Evolutionary conservation across 768 basidiomycete genomes (phyloP).

Genomic region (Peribolospora kevripleyi): DNA sequence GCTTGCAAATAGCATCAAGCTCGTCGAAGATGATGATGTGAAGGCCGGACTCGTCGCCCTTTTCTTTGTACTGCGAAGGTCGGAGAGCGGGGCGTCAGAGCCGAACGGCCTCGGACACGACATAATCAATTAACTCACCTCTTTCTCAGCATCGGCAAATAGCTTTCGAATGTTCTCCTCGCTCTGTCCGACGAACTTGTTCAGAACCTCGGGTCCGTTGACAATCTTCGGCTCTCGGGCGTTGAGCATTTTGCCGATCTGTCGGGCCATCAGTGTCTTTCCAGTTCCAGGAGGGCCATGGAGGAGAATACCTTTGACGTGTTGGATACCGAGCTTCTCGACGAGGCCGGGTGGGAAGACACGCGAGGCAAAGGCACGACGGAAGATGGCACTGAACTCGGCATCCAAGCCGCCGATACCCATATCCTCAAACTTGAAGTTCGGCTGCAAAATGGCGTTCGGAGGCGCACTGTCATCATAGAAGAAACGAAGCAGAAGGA

Average conservation of each 20-base stretch:
- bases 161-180: conserved; percentile 97
- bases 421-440: conserved; percentile 99
- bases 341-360: conserved; percentile 95
- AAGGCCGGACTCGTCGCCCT: conserved; percentile 83
- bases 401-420: conserved; percentile 91
- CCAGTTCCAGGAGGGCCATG: conserved; percentile 95
- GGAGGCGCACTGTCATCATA: conserved; percentile 40
- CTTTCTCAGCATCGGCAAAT: conserved; percentile 94
- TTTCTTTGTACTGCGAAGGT: conserved; percentile 63
- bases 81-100: too few species aligned
- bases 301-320: conserved; percentile 89
- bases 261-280: conserved; percentile 89
- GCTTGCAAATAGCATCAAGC: conserved; percentile 93
- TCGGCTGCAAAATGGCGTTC: conserved; percentile 85
- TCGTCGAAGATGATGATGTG: conserved; percentile 99
- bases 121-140: conserved; percentile 28
- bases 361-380: conserved; percentile 89
- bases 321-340: conserved; percentile 91
- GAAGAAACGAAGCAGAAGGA: neutral
- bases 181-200: conserved; percentile 86
- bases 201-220: conserved; percentile 91
- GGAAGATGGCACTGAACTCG: conserved; percentile 90
- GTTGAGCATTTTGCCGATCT: conserved; percentile 98
- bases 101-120: too few species aligned
- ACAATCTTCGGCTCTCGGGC: conserved; percentile 94